Conservation (phyloP, 345 rosid species). For the Citrus unshiu region DNA sequence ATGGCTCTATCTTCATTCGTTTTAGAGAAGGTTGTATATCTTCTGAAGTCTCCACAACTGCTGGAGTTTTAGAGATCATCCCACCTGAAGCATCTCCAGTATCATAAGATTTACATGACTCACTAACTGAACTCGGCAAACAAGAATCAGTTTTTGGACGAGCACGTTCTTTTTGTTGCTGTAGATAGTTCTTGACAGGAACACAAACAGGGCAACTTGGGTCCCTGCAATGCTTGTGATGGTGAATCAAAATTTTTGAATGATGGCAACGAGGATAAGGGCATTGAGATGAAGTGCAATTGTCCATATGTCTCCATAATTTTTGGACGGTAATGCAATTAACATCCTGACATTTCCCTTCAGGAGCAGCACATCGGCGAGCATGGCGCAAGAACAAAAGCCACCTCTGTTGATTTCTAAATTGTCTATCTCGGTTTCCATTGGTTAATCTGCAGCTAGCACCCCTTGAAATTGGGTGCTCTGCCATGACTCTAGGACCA, state of each 20-base stretch:
- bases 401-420: constrained; percentile 77
- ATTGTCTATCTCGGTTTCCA: constrained; percentile 54
- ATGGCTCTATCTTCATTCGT: constrained; percentile 78
- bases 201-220: constrained; percentile 81
- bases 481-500: constrained; percentile 43
- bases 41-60: constrained; percentile 46
- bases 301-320: constrained; percentile 76
- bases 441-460: constrained; percentile 46
- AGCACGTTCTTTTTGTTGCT: constrained; percentile 49
- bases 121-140: constrained; percentile 33
- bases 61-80: constrained; percentile 35
- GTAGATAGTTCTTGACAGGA: constrained; percentile 63
- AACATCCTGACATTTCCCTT: constrained; percentile 72
- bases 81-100: constrained; percentile 38
- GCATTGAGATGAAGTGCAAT: constrained; percentile 56
- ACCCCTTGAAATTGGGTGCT: constrained; percentile 40
- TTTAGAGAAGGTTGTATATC: constrained; percentile 65
- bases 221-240: constrained; percentile 63
- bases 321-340: constrained; percentile 58
- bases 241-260: constrained; percentile 62
- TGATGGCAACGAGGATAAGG: constrained; percentile 71
- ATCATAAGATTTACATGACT: constrained; percentile 44
- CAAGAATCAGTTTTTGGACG: constrained; percentile 36
- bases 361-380: constrained; percentile 68
- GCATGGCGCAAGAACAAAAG: constrained; percentile 89